Evolutionary conservation across 2,329 filamentous ascomycete genomes (phyloP), one percentile per base, ranked within the genome.

Genomic region (Leptosphaerulina australis): DNA sequence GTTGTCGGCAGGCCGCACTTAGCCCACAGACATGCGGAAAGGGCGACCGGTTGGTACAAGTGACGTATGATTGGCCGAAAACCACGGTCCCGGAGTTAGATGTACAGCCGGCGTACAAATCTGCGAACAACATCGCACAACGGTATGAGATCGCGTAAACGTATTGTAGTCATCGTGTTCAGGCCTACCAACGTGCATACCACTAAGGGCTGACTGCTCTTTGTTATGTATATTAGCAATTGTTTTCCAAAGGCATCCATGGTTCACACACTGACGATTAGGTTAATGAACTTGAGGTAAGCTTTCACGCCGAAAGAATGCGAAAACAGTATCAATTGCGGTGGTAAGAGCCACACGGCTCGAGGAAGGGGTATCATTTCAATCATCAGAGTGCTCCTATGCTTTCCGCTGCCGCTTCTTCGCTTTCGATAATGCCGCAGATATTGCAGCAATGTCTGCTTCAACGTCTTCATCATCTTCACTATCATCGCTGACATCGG

Each of bases 391-490:
- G 39, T 58, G 45, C 30, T 40, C 28, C 53, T 31, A 64, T 7
- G 47, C 37, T 31, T 55, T 65, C 51, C 60, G 56, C 59, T 67
- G 61, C 48, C 64, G 60, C 44, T 70, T 71, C 47, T 70, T 70
- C 29, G 69, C 70, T 31, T 65, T 68, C 1, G 60, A 53, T 11
- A 72, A 39, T 4, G 64, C 70, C 18, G 63, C 59, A 12, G 70
- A 71, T 65, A 73, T 72, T 22, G 65, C 64, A 21, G 63, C 62
- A 21, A 73, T 56, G 24, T 73, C 68, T 30, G 64, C 59, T 31
- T 71, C 66, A 1, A 72, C 63, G 2, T 54, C 63, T 24, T 63
- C 64, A n/a, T 70, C 67, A 17, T 68, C 65, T 34, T 68, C 59
- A 12, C 60, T 67, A 4, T 44, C 57, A 1, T 55, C 62, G 4